These are phyloP conservation scores for Trichosporon sp. DNA, from an alignment of 1,284 basidiomycete species.

Conservation along the genomic window DNA sequence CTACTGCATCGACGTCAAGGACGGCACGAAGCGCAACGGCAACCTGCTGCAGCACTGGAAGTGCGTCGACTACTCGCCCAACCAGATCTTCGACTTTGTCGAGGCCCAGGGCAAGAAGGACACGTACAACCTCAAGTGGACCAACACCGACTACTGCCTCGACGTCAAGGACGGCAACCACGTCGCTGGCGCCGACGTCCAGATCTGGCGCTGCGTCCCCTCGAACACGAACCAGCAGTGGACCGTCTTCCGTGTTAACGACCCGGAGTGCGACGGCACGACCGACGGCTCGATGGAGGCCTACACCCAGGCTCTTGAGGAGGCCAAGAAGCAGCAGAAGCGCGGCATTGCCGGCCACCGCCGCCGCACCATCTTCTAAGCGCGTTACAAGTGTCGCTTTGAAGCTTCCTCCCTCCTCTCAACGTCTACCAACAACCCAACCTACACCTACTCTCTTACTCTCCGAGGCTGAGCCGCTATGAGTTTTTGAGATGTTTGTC, in stretches of 20 bases:
- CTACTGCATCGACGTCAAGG: slow-evolving; percentile 34
- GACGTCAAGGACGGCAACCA: slow-evolving; percentile 34
- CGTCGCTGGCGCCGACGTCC: slow-evolving; percentile 29
- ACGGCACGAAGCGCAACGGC: slow-evolving; percentile 31
- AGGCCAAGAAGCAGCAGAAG: neutral
- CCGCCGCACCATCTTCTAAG: slow-evolving; percentile 4
- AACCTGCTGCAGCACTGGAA: slow-evolving; percentile 38
- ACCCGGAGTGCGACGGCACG: neutral
- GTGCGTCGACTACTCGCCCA: slow-evolving; percentile 32
- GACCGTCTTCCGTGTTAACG: slow-evolving; percentile 27
- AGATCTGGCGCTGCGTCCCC: slow-evolving; percentile 36
- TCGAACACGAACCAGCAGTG: slow-evolving; percentile 42
- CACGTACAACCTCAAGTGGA: slow-evolving; percentile 28
- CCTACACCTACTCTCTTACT: neutral
- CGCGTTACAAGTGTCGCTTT: too few relatives aligned
- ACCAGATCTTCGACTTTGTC: slow-evolving; percentile 31
- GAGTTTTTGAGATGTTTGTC: slow-evolving; percentile 3
- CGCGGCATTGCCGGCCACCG: neutral
- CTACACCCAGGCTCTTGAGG: neutral
- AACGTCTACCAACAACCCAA: too few relatives aligned
- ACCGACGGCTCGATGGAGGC: neutral
- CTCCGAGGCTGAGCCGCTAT: neutral
- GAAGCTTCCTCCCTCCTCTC: neutral
- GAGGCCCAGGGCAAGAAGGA: neutral
- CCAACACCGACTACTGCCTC: slow-evolving; percentile 27